These are phyloP conservation scores for Marasmius sp. DNA, from an alignment of 1,284 basidiomycete genomes.

Conservation along the genomic window DNA sequence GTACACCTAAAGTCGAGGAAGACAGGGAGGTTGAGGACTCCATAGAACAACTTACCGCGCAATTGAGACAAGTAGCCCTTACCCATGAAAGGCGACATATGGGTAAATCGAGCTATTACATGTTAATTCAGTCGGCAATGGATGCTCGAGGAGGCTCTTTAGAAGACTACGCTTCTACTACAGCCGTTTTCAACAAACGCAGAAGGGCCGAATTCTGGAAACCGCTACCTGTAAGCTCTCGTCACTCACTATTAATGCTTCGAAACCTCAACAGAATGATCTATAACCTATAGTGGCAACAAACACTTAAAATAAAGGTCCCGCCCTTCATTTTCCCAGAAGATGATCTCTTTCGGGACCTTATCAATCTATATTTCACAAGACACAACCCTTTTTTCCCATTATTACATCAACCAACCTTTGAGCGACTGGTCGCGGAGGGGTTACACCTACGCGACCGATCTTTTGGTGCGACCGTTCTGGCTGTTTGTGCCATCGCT, in stretches of 20 bases:
- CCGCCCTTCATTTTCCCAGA: conserved; percentile 15
- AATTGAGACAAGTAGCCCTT: neutral
- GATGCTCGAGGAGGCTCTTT: neutral
- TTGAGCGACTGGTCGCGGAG: conserved; percentile 48
- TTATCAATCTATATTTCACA: conserved; percentile 62
- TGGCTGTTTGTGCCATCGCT: conserved; percentile 64
- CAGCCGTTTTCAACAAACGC: neutral
- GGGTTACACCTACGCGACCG: conserved; percentile 50
- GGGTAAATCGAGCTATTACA: conserved; percentile 2
- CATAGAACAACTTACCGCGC: neutral
- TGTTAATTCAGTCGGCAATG: neutral
- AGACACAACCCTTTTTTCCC: conserved; percentile 50
- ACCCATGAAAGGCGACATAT: neutral
- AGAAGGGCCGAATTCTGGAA: neutral
- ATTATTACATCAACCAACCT: conserved; percentile 62
- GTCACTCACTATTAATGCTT: neutral
- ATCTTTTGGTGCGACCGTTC: conserved; percentile 56
- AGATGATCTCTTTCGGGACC: conserved; percentile 43
- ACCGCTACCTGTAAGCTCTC: neutral
- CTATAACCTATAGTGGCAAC: conserved; percentile 1
- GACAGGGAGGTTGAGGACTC: neutral
- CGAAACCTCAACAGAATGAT: neutral
- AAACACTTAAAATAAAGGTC: neutral
- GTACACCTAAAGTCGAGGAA: neutral
- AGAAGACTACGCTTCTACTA: neutral